Evolutionary conservation across 2,329 filamentous ascomycete species (phyloP).

Genomic region (Sarocladium brachiariae): DNA sequence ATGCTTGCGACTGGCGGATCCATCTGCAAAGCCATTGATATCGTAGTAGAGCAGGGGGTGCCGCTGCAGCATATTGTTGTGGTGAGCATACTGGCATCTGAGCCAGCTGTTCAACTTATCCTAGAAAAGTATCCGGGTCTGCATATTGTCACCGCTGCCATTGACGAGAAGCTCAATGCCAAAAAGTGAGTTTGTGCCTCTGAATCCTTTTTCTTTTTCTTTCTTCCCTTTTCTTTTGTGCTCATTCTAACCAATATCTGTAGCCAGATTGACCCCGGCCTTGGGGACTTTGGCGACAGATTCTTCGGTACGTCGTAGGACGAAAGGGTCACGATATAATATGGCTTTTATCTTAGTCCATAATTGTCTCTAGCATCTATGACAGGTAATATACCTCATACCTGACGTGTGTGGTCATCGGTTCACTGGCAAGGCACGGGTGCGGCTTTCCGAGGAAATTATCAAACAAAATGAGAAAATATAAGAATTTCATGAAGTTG

Average conservation of each 20-base stretch:
- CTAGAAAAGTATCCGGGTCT: background rate
- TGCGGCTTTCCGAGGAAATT: too few relatives aligned
- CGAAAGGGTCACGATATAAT: too few relatives aligned
- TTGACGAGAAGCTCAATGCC: background rate
- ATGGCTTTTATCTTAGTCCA: too few relatives aligned
- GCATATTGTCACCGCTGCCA: background rate
- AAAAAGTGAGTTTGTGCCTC: background rate
- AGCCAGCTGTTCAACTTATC: background rate
- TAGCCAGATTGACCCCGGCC: background rate
- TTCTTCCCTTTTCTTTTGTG: background rate
- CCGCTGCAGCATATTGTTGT: background rate
- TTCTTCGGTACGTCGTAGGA: background rate
- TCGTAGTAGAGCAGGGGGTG: background rate
- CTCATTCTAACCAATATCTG: background rate
- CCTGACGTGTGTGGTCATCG: too few relatives aligned
- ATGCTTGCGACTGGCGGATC: constrained; percentile 20
- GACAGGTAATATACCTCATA: too few relatives aligned
- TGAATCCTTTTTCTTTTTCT: too few relatives aligned
- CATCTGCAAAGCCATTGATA: constrained; percentile 11
- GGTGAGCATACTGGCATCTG: background rate
- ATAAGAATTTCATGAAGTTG: too few relatives aligned
- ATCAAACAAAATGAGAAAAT: too few relatives aligned
- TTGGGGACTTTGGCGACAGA: background rate
- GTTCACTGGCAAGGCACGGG: too few relatives aligned
- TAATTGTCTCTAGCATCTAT: too few relatives aligned